Evolutionary conservation across 306 rosid species (phyloP), one percentile per base, ranked within the genome.

Genomic region (Clitoria ternatea): DNA sequence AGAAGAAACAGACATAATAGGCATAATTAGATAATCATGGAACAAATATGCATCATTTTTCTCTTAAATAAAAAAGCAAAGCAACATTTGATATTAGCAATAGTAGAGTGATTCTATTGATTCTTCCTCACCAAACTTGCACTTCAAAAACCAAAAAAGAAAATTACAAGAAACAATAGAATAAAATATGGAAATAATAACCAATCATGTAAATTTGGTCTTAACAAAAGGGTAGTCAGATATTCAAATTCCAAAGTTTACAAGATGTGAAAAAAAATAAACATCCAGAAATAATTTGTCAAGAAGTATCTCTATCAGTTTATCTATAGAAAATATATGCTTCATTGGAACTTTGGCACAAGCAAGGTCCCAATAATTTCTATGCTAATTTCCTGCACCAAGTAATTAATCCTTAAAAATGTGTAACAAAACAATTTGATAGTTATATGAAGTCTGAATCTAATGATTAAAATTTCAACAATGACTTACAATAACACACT

Each of bases 311-410:
- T 84, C 89, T 59, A 83, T 66, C 75, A 94, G 73, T 78, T 89
- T 88, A 52, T 83, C 77, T 63, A 85, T 81, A 2, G 85, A 75
- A 70, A 83, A 76, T 69, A 94, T 59, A 45, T 18, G 81, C 74
- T 83, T 80, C 90, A 89, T 76, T 13, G 77, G 90, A 78, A 66
- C 81, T 75, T 90, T 89, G 43, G 90, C 94, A 80, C 97, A 94
- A 37, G 96, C 94, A 55, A 90, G 90, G 82, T 94, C 76, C 95
- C 97, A 44, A 91, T 79, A 66, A 94, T 87, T 69, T 96, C 98
- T 27, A 87, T 75, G 78, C 76, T 42, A 77, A 90, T 87, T 73
- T 94, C 98, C 98, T 94, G 83, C 70, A 77, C 60, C 59, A 48
- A 14, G 60, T 66, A 76, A 74, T 74, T 11, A 49, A 72, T 79